A percentile compares a stretch with the other conserved stretches of the same genome.
Conservation (phyloP, 306 rosid species). For the Acacia crassicarpa region DNA sequence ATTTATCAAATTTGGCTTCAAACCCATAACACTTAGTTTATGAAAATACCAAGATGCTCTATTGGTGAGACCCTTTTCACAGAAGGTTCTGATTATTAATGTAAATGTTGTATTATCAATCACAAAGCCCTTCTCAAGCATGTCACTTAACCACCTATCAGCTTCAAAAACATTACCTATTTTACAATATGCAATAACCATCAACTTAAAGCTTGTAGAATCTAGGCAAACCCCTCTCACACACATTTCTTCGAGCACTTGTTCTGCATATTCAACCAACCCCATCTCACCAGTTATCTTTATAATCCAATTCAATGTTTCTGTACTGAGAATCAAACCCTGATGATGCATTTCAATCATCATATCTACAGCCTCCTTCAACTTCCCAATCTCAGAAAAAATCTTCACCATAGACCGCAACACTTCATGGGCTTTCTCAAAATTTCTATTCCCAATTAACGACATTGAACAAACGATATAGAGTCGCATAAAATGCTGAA, state of each 20-base stretch:
- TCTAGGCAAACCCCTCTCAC: conserved; percentile 70
- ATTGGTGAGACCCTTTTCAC: conserved; percentile 52
- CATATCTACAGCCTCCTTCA: conserved; percentile 81
- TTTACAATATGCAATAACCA: conserved; percentile 70
- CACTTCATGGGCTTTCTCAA: conserved; percentile 68
- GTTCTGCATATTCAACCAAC: conserved; percentile 66
- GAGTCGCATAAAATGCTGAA: conserved; percentile 67
- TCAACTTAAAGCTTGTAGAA: conserved; percentile 61
- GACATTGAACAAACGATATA: conserved; percentile 67
- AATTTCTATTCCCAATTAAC: conserved; percentile 55
- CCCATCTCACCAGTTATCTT: conserved; percentile 44
- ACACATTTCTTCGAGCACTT: conserved; percentile 80
- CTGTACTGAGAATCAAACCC: conserved; percentile 58
- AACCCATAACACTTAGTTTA: conserved; percentile 58
- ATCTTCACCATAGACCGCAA: conserved; percentile 61
- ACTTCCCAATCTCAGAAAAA: conserved; percentile 69
- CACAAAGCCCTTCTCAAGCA: conserved; percentile 68
- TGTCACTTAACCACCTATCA: conserved; percentile 72
- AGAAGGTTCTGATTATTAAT: conserved; percentile 49
- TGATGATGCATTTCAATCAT: conserved; percentile 76
- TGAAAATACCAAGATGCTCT: conserved; percentile 71
- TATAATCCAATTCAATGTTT: conserved; percentile 53
- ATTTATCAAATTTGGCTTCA: conserved; percentile 79
- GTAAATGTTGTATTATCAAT: conserved; percentile 74
- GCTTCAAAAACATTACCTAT: conserved; percentile 56